Evolutionary conservation across 306 rosid genomes (phyloP).

Genomic region (Phaseolus lunatus): DNA sequence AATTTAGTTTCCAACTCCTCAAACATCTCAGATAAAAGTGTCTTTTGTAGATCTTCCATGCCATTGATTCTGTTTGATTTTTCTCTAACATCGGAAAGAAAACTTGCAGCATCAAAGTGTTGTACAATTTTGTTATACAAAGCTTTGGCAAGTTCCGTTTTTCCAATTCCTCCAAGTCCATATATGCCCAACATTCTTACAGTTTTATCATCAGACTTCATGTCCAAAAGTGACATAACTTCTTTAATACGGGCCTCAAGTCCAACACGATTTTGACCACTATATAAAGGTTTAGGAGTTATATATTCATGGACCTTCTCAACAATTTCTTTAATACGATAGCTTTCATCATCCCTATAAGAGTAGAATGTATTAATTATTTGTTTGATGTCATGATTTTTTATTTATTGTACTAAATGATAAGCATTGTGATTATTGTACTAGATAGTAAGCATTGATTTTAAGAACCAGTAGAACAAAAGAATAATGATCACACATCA

Average conservation of each 20-base stretch:
- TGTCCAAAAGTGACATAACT: conserved; percentile 23
- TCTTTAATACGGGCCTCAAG: neutral
- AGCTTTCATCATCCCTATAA: neutral
- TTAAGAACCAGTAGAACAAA: too few species aligned
- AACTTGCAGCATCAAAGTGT: conserved; percentile 38
- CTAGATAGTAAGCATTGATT: too few species aligned
- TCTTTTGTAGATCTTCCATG: neutral
- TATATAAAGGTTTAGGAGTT: neutral
- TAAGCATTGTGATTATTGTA: too few species aligned
- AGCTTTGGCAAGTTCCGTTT: conserved; percentile 38
- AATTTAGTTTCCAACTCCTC: neutral
- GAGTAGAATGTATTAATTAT: too few species aligned
- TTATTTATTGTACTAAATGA: too few species aligned
- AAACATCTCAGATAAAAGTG: neutral
- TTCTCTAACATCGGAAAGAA: conserved; percentile 11
- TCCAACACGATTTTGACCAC: neutral
- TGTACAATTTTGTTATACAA: conserved; percentile 21
- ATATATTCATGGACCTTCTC: neutral
- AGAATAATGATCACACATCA: too few species aligned
- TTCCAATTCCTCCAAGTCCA: conserved; percentile 37
- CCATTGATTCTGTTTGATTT: conserved; percentile 2
- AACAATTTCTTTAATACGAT: neutral
- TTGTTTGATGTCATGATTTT: too few species aligned
- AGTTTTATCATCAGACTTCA: neutral
- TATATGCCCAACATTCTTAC: conserved; percentile 39